Base-by-base conservation (phyloP, 306 rosid species). In the Fragaria nilgerrensis region DNA sequence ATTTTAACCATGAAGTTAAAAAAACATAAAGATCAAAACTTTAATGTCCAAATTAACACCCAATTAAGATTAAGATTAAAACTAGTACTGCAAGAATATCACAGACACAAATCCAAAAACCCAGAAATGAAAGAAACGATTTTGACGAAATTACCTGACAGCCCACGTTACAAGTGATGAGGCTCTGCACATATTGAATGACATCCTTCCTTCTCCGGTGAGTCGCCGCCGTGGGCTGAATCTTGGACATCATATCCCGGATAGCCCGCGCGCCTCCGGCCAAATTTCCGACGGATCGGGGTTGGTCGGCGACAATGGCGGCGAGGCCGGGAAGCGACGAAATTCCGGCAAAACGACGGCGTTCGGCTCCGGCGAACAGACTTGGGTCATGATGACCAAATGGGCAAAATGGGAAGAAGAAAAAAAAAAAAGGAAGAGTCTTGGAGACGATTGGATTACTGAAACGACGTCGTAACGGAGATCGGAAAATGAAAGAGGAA, bases 141-240 rank as follows among this genome's bases (percentile, higher is more conserved):
- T 19, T 17, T 34, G 70, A 9, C 0, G 45, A 36, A 23, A 43
- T 76, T 71, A 87, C 90, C 90, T 82, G 75, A 78, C 81, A 87
- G 37, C 79, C 72, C 32, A 75, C 65, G 74, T 45, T 34, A 50
- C 61, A 70, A 61, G 17, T 39, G 50, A 87, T 58, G 48, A 87
- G 81, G 27, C 83, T 39, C 74, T 82, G 79, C 0, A 87, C 86
- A 20, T 77, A 84, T 15, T 74, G 70, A 62, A 82, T 61, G 20
- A 87, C 75, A 68, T 74, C 81, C 68, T 50, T 75, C 76, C 88
- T 77, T 76, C 70, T 82, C 70, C 62, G 82, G 72, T 87, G 75
- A 20, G 86, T 61, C 20, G 52, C 79, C 67, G 37, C 63, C 67
- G 86, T 84, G 14, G 90, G 88, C 75, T 77, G 86, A 82, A 87